Percentiles rank a stretch among this genome's conserved stretches.
Conservation (phyloP, 345 rosid genomes). For the Acer saccharum region DNA sequence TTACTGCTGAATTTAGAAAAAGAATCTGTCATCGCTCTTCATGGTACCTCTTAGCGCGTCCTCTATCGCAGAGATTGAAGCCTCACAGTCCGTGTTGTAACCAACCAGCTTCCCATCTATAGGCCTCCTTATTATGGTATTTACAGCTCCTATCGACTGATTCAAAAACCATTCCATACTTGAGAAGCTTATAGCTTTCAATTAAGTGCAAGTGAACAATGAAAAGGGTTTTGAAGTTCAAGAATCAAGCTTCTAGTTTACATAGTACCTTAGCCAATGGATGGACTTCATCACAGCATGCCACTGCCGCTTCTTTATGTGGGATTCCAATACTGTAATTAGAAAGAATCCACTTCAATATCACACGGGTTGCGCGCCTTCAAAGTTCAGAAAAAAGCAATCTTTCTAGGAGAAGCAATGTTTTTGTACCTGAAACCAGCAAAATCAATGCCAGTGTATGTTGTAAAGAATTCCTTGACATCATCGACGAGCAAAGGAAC, state of each 20-base stretch:
- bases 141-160: constrained; percentile 52
- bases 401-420: neutral
- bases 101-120: constrained; percentile 46
- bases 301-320: constrained; percentile 47
- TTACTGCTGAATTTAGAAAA: neutral
- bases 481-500: constrained; percentile 40
- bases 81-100: constrained; percentile 52
- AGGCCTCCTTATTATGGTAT: constrained; percentile 47
- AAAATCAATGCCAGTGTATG: constrained; percentile 26
- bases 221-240: too few species aligned
- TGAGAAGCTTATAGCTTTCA: constrained; percentile 22
- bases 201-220: neutral
- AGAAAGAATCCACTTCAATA: neutral
- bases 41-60: constrained; percentile 39
- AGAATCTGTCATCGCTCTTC: neutral
- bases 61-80: constrained; percentile 50
- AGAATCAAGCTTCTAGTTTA: neutral
- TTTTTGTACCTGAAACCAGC: constrained; percentile 36
- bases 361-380: neutral
- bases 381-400: neutral
- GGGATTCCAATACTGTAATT: constrained; percentile 43
- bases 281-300: constrained; percentile 49
- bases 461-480: constrained; percentile 32
- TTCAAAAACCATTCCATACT: constrained; percentile 1
- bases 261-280: constrained; percentile 44